Evolutionary conservation across 1,284 basidiomycete genomes (phyloP).

Genomic region (Puccinia novopanici): DNA sequence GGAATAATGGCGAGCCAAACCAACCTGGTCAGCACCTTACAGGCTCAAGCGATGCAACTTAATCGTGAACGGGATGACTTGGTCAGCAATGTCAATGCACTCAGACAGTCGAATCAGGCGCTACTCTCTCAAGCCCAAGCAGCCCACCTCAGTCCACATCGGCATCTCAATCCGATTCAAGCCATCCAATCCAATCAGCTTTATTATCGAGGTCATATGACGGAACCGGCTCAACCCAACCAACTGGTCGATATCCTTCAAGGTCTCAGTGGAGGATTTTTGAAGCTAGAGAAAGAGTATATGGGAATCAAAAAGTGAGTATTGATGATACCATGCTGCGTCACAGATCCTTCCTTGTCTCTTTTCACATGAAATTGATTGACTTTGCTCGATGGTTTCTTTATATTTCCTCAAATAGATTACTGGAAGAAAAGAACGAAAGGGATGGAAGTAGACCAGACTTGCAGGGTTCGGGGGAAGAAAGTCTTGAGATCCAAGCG

Average conservation of each 20-base stretch:
- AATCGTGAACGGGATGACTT: background rate
- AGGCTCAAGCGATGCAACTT: background rate
- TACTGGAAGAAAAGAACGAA: conserved; percentile 7
- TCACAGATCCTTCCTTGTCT: background rate
- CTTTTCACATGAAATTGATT: background rate
- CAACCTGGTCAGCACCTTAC: conserved; percentile 6
- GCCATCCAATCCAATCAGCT: conserved; percentile 9
- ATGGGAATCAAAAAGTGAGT: conserved; percentile 2
- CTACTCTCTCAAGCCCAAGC: background rate
- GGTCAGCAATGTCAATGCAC: background rate
- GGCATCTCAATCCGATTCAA: background rate
- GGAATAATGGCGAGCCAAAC: conserved; percentile 4
- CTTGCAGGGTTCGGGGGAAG: background rate
- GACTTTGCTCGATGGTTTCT: background rate
- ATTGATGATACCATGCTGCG: background rate
- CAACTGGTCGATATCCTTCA: background rate
- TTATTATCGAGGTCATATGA: background rate
- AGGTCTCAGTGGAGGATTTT: conserved; percentile 13
- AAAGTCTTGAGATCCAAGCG: background rate
- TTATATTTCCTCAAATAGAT: background rate
- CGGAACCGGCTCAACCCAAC: background rate
- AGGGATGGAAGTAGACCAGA: background rate
- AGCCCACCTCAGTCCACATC: background rate
- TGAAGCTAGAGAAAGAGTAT: conserved; percentile 12
- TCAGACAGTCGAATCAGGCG: background rate